Evolutionary conservation across 768 basidiomycete genomes (phyloP).

Genomic region (Pleurotus platypus): DNA sequence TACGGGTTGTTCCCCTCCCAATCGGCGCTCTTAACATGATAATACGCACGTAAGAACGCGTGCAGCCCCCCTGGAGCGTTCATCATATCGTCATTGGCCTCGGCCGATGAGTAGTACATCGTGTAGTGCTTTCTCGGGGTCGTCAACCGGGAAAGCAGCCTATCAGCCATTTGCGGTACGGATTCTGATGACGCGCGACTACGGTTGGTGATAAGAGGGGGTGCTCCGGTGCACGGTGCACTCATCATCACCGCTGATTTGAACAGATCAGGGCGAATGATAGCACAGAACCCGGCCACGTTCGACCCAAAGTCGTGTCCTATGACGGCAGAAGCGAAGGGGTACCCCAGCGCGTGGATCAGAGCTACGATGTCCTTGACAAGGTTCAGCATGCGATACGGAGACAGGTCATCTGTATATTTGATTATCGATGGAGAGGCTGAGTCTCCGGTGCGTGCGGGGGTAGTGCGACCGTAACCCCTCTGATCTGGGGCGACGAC

Average conservation of each 20-base stretch:
- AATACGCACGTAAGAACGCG: constrained; percentile 50
- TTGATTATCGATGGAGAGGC: constrained; percentile 16
- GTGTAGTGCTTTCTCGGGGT: constrained; percentile 60
- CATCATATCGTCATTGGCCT: constrained; percentile 44
- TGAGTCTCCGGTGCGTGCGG: constrained; percentile 9
- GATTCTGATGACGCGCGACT: constrained; percentile 10
- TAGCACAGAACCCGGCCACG: constrained; percentile 50
- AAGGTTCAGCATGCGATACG: constrained; percentile 49
- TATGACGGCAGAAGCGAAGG: constrained; percentile 42
- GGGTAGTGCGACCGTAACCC: constrained; percentile 45
- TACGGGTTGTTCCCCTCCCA: constrained; percentile 40
- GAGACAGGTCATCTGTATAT: constrained; percentile 47
- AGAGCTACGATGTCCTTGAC: constrained; percentile 50
- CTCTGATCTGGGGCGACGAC: constrained; percentile 64
- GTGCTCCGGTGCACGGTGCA: constrained; percentile 47
- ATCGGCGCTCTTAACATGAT: constrained; percentile 57
- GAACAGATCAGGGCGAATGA: constrained; percentile 55
- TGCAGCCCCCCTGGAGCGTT: constrained; percentile 40
- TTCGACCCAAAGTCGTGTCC: constrained; percentile 61
- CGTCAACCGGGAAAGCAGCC: constrained; percentile 31
- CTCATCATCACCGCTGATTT: constrained; percentile 57
- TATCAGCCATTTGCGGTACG: constrained; percentile 13
- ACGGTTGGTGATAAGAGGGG: constrained; percentile 21
- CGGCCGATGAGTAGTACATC: constrained; percentile 42
- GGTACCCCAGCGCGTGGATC: constrained; percentile 47